Evolutionary conservation across 169 alveolate species (phyloP).

Genomic region (Babesia gibsoni): DNA sequence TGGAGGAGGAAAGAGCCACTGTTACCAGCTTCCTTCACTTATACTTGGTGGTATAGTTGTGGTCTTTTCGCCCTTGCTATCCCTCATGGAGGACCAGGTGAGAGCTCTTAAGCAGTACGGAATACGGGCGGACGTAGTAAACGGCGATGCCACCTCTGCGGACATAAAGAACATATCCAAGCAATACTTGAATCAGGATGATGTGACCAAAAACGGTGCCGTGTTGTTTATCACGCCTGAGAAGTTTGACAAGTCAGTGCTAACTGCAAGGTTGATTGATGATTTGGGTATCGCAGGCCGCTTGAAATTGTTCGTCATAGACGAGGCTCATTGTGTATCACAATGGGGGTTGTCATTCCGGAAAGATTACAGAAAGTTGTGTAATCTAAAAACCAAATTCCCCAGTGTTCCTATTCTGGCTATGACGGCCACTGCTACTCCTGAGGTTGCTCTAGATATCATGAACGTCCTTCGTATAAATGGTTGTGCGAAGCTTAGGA

Average conservation of each 20-base stretch:
- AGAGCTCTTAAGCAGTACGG: conserved; percentile 80
- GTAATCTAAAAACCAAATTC: conserved; percentile 78
- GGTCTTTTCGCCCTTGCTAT: conserved; percentile 93
- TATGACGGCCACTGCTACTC: conserved; percentile 97
- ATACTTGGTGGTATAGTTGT: conserved; percentile 87
- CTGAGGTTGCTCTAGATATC: conserved; percentile 90
- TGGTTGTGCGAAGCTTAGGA: conserved; percentile 60
- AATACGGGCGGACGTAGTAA: conserved; percentile 71
- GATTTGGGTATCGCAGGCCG: conserved; percentile 67
- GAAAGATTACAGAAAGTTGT: conserved; percentile 85
- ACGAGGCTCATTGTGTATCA: conserved; percentile 89
- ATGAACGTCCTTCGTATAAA: conserved; percentile 79
- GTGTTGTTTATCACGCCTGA: conserved; percentile 82
- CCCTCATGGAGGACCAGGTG: conserved; percentile 92
- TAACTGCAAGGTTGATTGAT: conserved; percentile 57
- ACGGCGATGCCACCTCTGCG: conserved; percentile 53
- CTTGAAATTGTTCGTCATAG: conserved; percentile 82
- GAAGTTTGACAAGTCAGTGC: conserved; percentile 71
- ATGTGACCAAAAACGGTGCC: conserved; percentile 54
- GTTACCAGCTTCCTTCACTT: conserved; percentile 92
- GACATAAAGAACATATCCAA: conserved; percentile 47
- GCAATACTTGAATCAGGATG: conserved; percentile 13
- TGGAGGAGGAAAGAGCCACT: conserved; percentile 96
- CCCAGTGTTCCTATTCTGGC: conserved; percentile 93
- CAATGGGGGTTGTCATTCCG: conserved; percentile 90